Conservation (phyloP, 2,329 filamentous ascomycete genomes). For the Helotiales sp. region DNA sequence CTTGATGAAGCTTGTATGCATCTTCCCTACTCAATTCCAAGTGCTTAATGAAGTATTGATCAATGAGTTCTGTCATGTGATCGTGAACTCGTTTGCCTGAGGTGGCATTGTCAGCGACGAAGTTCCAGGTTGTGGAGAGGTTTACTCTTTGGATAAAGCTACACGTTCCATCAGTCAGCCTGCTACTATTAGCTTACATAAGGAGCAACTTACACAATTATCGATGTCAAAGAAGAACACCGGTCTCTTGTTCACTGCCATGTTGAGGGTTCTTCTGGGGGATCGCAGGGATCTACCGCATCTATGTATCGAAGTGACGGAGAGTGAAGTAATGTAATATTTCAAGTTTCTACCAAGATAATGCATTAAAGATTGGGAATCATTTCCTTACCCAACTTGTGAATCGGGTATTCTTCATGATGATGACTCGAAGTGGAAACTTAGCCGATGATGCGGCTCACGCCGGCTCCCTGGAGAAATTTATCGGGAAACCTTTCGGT, state of each 20-base stretch:
- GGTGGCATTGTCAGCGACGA: neutral
- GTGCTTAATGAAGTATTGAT: constrained; percentile 56
- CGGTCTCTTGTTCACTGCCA: constrained; percentile 38
- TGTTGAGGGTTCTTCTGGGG: neutral
- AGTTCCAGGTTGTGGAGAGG: constrained; percentile 9
- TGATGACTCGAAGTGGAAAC: neutral
- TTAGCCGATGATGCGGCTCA: neutral
- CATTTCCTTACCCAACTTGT: no score
- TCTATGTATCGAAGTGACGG: neutral
- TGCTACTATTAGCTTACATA: neutral
- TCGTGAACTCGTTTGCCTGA: constrained; percentile 80
- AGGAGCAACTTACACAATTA: constrained; percentile 70
- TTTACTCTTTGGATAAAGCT: constrained; percentile 84
- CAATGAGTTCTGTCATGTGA: constrained; percentile 82
- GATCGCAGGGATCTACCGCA: neutral
- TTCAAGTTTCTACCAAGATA: neutral
- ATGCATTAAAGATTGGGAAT: neutral
- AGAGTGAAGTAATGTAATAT: neutral
- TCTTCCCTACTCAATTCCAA: constrained; percentile 74
- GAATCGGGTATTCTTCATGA: neutral
- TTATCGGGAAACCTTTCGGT: neutral
- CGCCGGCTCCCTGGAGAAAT: neutral
- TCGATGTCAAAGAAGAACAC: constrained; percentile 90
- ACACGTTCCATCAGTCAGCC: neutral
- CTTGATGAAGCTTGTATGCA: constrained; percentile 80